Percentiles rank a stretch among this genome's conserved stretches.
Conservation (phyloP, 1,139 yeast genomes). For the Suhomyces yuchorum region DNA sequence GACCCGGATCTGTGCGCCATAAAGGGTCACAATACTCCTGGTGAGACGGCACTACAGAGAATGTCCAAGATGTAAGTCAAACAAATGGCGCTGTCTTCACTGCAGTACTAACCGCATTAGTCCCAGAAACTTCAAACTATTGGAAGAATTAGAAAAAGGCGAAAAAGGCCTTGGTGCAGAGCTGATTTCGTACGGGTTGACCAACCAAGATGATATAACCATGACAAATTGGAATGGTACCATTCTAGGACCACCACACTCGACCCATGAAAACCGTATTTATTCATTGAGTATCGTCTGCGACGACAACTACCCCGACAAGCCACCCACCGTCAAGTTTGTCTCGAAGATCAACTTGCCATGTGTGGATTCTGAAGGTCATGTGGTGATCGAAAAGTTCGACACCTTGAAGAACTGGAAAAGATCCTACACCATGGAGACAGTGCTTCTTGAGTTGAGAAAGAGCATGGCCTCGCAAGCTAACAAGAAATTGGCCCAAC, state of each 20-base stretch:
- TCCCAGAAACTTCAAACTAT: slow-evolving; percentile 89
- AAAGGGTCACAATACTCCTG: slow-evolving; percentile 4
- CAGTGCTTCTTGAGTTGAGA: slow-evolving; percentile 82
- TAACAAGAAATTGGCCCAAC: slow-evolving; percentile 87
- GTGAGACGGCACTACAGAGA: slow-evolving; percentile 6
- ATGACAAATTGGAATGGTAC: slow-evolving; percentile 97
- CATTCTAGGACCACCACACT: slow-evolving; percentile 95
- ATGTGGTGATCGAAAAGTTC: slow-evolving; percentile 61
- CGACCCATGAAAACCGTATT: slow-evolving; percentile 90
- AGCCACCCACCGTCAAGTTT: slow-evolving; percentile 82
- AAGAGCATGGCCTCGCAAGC: slow-evolving; percentile 79
- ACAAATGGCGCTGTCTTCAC: neutral
- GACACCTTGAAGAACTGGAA: slow-evolving; percentile 84
- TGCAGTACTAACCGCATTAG: slow-evolving; percentile 43
- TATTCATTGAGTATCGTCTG: slow-evolving; percentile 82
- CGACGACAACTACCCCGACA: slow-evolving; percentile 83
- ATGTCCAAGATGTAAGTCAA: slow-evolving; percentile 48
- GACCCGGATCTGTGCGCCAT: slow-evolving; percentile 1
- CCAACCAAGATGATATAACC: slow-evolving; percentile 84
- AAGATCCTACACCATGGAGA: slow-evolving; percentile 87
- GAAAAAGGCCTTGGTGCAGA: slow-evolving; percentile 98
- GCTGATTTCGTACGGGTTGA: slow-evolving; percentile 90
- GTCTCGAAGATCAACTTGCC: slow-evolving; percentile 86
- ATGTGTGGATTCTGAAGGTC: slow-evolving; percentile 76
- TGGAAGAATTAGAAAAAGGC: slow-evolving; percentile 96